Evolutionary conservation across 176 grass and related monocot genomes (phyloP).

Genomic region (Eragrostis nindensis): DNA sequence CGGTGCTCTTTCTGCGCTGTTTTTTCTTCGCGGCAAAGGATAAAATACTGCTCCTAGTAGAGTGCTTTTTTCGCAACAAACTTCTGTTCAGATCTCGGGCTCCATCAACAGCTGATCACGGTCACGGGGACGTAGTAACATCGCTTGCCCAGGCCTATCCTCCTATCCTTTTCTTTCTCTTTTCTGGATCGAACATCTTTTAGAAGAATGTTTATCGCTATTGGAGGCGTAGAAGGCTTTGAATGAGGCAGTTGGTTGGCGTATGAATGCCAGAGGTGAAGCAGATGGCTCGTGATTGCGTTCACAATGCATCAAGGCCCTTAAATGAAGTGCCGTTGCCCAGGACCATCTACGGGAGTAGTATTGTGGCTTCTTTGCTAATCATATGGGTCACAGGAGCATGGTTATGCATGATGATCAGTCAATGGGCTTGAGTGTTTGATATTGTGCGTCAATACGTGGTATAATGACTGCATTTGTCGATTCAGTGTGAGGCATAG

Average conservation of each 20-base stretch:
- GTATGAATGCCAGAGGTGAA: slow-evolving; percentile 21
- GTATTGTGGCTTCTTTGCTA: neutral
- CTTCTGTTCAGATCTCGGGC: slow-evolving; percentile 6
- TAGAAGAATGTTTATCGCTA: neutral
- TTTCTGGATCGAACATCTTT: neutral
- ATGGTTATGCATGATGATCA: neutral
- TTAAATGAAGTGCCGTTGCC: slow-evolving; percentile 26
- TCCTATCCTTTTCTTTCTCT: neutral
- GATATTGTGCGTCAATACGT: neutral
- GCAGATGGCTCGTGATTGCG: slow-evolving; percentile 24
- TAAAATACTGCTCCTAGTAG: neutral
- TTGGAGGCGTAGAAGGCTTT: neutral
- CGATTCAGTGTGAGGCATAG: neutral
- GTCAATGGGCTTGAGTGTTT: neutral
- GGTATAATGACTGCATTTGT: neutral
- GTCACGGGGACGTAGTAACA: too few relatives aligned
- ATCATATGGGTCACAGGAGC: neutral
- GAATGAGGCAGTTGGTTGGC: slow-evolving; percentile 1
- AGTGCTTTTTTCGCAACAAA: slow-evolving; percentile 27
- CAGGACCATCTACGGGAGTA: slow-evolving; percentile 8
- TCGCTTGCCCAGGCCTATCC: neutral
- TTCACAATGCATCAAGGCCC: slow-evolving; percentile 9
- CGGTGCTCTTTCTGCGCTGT: neutral
- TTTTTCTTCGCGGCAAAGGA: slow-evolving; percentile 47
- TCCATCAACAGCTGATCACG: slow-evolving; percentile 7